These are phyloP conservation scores for Spinellus fusiger DNA, from an alignment of 192 early-diverging fungal species.

Conservation along the genomic window DNA sequence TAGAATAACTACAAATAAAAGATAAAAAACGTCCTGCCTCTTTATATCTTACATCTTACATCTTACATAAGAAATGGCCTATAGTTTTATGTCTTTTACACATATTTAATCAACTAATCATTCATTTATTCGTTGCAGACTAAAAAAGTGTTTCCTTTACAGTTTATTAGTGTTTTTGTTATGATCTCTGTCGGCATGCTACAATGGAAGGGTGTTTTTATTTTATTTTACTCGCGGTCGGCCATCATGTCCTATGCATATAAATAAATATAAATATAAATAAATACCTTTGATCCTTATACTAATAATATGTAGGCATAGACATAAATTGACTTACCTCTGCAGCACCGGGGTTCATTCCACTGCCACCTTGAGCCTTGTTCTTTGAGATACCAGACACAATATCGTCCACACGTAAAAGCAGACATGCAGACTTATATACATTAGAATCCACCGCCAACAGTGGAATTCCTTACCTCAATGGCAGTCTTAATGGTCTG, in stretches of 20 bases:
- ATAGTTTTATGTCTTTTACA: too few species aligned
- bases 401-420: constrained; percentile 94
- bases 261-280: not conserved
- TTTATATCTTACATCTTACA: too few species aligned
- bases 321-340: constrained; percentile 1
- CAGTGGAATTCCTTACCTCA: constrained; percentile 76
- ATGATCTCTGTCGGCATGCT: not conserved
- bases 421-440: constrained; percentile 64
- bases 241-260: not conserved
- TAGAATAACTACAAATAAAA: too few species aligned
- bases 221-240: not conserved
- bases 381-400: constrained; percentile 83
- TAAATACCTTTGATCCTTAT: too few species aligned
- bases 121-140: too few species aligned
- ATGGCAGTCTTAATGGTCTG: constrained; percentile 99
- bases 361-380: constrained; percentile 26
- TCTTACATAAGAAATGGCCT: too few species aligned
- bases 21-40: too few species aligned
- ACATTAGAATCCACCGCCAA: too few species aligned
- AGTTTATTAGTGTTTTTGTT: not conserved
- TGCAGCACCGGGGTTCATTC: not conserved
- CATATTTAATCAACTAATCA: too few species aligned
- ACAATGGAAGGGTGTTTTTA: too few species aligned
- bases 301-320: too few species aligned
- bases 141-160: too few species aligned